These are phyloP conservation scores for Macrophomina pseudophaseolina DNA, from an alignment of 2,329 filamentous ascomycete species.

Conservation along the genomic window DNA sequence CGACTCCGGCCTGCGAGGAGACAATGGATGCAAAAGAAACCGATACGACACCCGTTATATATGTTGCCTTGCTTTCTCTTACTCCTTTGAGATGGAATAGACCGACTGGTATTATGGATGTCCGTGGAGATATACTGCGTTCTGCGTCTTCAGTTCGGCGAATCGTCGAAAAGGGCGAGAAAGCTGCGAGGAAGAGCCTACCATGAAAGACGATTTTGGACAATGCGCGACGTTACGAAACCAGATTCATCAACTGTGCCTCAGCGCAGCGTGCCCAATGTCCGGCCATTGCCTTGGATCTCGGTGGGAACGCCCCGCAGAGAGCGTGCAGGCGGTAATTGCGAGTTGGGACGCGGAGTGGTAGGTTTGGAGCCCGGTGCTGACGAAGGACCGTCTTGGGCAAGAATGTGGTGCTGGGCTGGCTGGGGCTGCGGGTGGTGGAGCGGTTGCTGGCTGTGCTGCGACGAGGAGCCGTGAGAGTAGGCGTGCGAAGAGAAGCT, in stretches of 20 bases:
- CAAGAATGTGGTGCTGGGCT: not conserved
- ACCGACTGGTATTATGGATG: not conserved
- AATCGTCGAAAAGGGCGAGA: not conserved
- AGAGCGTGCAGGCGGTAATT: conserved; percentile 1
- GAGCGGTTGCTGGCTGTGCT: conserved; percentile 10
- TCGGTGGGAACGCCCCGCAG: conserved; percentile 14
- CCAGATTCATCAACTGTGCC: not conserved
- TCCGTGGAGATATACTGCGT: not conserved
- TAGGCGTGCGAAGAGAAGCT: not conserved
- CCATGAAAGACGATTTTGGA: not conserved
- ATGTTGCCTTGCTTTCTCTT: not conserved
- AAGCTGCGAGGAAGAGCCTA: not conserved
- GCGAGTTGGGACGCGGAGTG: conserved; percentile 7
- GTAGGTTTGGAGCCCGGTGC: conserved; percentile 4
- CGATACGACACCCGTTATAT: not conserved
- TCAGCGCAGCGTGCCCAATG: conserved; percentile 18
- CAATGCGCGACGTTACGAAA: not conserved
- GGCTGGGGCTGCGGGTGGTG: conserved; percentile 2
- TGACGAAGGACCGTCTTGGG: not conserved
- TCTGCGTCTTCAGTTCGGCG: not conserved
- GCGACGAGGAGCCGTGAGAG: not conserved
- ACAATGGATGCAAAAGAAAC: not conserved
- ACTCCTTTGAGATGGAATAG: not conserved
- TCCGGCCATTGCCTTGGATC: conserved; percentile 25
- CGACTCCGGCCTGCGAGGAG: conserved; percentile 6